These are phyloP conservation scores for Pelomyxa schiedti DNA, from an alignment of 78 protist species.

Conservation along the genomic window DNA sequence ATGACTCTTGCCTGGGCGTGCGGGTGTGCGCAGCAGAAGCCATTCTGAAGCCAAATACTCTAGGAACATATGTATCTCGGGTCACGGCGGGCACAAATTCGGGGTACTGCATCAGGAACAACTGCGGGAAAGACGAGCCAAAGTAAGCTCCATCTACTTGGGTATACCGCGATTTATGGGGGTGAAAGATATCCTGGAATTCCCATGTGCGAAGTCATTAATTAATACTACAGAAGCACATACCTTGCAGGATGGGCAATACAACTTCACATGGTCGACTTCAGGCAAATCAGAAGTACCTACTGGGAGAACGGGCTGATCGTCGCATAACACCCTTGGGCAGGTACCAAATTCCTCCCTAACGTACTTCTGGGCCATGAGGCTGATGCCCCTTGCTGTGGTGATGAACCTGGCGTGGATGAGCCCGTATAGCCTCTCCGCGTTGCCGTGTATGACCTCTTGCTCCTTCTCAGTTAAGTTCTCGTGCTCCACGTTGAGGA, in stretches of 20 bases:
- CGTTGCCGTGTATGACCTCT: conserved; percentile 4
- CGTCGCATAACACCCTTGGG: conserved; percentile 57
- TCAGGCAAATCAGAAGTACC: conserved; percentile 43
- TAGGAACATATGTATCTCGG: conserved; percentile 9
- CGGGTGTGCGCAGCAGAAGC: too few species aligned
- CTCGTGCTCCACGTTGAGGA: conserved; percentile 48
- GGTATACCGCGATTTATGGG: neutral
- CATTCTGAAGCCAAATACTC: conserved; percentile 55
- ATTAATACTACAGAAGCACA: too few species aligned
- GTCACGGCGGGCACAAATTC: conserved; percentile 3
- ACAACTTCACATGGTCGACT: conserved; percentile 51
- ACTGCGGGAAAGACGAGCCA: conserved; percentile 68
- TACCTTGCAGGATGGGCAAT: conserved; percentile 68
- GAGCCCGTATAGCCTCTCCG: conserved; percentile 67
- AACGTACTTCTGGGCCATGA: conserved; percentile 62
- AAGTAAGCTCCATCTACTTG: conserved; percentile 75
- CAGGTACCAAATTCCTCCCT: conserved; percentile 62
- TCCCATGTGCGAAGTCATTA: too few species aligned
- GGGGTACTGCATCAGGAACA: conserved; percentile 34
- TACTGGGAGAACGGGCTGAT: conserved; percentile 62
- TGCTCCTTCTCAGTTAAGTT: neutral
- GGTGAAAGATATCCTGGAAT: conserved; percentile 39
- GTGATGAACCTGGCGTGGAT: conserved; percentile 80
- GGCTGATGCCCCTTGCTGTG: conserved; percentile 47
- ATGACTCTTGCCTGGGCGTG: too few species aligned